Base-by-base conservation (phyloP, 1,284 basidiomycete genomes). In the Filobasidium uniguttulatum region DNA sequence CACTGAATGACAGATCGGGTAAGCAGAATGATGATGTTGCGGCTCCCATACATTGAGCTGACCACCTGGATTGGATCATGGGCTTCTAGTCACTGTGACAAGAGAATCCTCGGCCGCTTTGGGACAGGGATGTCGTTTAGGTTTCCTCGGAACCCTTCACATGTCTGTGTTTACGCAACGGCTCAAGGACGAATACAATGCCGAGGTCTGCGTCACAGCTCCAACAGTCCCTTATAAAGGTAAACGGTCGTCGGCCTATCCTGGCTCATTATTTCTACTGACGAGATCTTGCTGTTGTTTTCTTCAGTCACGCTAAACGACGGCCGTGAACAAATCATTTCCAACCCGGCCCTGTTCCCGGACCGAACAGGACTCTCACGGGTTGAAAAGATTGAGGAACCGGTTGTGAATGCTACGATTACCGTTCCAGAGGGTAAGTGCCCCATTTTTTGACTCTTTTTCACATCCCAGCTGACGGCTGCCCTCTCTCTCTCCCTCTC, bases 171-270 rank as follows among this genome's bases (percentile, higher is more conserved):
- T 82, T 61, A 59, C 89, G 28, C 93, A 98, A 66, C 78, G 94
- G 12, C 75, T 99, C 5, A 93, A 97, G 67, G 94, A 99, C 64
- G 94, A 99, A 66, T 91, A 96, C 60, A 80, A 86, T 51, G 84
- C 86, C 20, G 84, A 81, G 58, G 79, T 91, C 46, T 88, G 91
- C 57, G 77, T 91, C 53, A 96, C 90, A 5, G 84, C 89, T 1
- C 91, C 90, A 1, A 90, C 88, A 2, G 90, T 94, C 31, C 88
- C 90, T 14, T 90, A 90, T 66, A 85, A 86, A 72, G 71, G 88
- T 86, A 53, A 60, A 75, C 59, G 20, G 17, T 6, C 7, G 15
- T 25, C 22, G 15, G 22, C 38, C 29, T 25, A 5, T 12, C 17
- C 5, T 20, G 5, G 29, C 3, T 19, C 15, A 22, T 8, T 8